phyloP scores from a whole-genome alignment of 306 rosid species.

The Quercus aquifolioides region DNA sequence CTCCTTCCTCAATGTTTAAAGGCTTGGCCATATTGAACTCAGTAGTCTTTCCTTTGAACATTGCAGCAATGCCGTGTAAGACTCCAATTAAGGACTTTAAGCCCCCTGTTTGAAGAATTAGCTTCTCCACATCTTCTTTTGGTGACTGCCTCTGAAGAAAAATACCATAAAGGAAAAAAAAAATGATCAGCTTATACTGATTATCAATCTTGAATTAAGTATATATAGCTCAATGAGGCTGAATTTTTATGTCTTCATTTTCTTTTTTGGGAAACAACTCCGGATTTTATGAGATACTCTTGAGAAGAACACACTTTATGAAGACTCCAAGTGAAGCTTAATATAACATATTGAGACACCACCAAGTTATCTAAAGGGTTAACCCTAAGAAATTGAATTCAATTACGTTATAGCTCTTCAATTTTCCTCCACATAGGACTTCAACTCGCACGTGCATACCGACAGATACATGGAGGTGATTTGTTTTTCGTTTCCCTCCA shows the following conservation, averaged over 20 bases:
- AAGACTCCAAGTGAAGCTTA: no score
- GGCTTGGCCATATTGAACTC: constrained; percentile 14
- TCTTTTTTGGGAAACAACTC: background rate
- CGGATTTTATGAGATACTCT: background rate
- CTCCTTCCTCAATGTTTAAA: constrained; percentile 1
- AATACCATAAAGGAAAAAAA: background rate
- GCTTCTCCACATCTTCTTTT: constrained; percentile 65
- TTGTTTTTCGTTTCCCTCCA: background rate
- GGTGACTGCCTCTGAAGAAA: constrained; percentile 57
- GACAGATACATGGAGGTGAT: background rate
- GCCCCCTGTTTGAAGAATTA: constrained; percentile 69
- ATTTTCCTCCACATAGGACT: no score
- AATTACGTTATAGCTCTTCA: no score
- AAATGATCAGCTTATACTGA: background rate
- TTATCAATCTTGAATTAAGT: background rate
- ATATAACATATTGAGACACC: no score
- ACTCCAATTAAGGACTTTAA: constrained; percentile 68
- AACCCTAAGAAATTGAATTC: no score
- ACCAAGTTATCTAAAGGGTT: no score
- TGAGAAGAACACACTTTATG: no score
- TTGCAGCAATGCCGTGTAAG: constrained; percentile 54
- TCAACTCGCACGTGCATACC: no score
- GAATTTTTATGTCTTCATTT: background rate
- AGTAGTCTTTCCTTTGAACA: constrained; percentile 44
- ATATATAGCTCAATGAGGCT: background rate